A percentile compares a stretch with the other conserved stretches of the same genome.
These are phyloP conservation scores for Chaetomiaceae sp. DNA, from an alignment of 2,329 filamentous ascomycete genomes.

Conservation along the genomic window DNA sequence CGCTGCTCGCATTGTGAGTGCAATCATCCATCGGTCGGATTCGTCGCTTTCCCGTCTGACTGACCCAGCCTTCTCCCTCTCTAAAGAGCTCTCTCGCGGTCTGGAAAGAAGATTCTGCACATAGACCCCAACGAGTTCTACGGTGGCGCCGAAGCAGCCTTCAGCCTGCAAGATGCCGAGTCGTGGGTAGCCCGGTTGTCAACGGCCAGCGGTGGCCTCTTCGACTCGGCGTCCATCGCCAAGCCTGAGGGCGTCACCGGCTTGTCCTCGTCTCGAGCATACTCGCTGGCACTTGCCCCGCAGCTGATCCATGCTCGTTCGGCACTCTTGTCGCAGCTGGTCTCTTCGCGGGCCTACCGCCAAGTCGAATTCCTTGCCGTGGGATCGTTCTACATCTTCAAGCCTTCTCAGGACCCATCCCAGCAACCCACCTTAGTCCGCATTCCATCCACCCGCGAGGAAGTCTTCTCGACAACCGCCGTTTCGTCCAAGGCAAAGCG, in stretches of 20 bases:
- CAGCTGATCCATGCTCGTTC: constrained; percentile 84
- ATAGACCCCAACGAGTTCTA: constrained; percentile 86
- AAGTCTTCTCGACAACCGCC: constrained; percentile 74
- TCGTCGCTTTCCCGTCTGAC: constrained; percentile 53
- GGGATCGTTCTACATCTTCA: constrained; percentile 83
- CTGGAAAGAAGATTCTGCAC: constrained; percentile 85
- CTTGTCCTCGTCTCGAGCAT: constrained; percentile 64
- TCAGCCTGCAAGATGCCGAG: constrained; percentile 78
- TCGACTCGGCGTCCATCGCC: constrained; percentile 37
- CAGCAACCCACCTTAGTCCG: constrained; percentile 50
- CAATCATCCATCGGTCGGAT: constrained; percentile 21
- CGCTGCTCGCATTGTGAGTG: constrained; percentile 71
- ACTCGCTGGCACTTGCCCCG: constrained; percentile 78
- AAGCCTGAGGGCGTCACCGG: constrained; percentile 36
- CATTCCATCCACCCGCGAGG: constrained; percentile 85
- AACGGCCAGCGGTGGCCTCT: constrained; percentile 29
- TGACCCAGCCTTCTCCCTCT: constrained; percentile 55
- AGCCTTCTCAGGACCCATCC: constrained; percentile 31
- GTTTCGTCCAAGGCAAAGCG: constrained; percentile 81
- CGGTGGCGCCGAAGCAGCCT: constrained; percentile 77
- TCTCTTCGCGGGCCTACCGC: constrained; percentile 83
- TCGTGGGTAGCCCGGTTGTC: constrained; percentile 57
- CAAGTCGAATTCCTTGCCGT: constrained; percentile 93
- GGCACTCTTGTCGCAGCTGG: constrained; percentile 68
- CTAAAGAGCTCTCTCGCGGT: constrained; percentile 83